These are phyloP conservation scores for Solanum chilense DNA, from an alignment of 257 asterid genomes.

Conservation along the genomic window DNA sequence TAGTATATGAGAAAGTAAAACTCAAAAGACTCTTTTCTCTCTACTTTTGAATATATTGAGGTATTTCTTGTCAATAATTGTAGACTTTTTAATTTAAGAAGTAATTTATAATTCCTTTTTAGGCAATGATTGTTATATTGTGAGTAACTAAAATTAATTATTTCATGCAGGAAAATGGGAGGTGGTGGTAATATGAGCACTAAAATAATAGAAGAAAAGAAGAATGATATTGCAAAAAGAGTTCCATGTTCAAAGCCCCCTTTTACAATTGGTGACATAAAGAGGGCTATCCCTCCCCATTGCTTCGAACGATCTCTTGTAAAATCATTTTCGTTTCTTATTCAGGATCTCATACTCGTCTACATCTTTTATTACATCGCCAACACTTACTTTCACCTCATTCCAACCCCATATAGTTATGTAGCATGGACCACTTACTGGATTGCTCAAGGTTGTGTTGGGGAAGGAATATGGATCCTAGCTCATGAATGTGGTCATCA, in stretches of 20 bases:
- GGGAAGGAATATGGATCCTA: neutral
- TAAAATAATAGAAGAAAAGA: too few species aligned
- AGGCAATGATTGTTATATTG: too few species aligned
- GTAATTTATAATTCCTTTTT: too few species aligned
- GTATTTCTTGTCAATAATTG: too few species aligned
- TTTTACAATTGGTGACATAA: neutral
- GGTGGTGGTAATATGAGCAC: too few species aligned
- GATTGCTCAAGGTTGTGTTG: conserved; percentile 8
- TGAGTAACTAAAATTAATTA: too few species aligned
- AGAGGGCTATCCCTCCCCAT: neutral
- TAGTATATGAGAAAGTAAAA: neutral
- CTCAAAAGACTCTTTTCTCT: neutral
- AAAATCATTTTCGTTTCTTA: neutral
- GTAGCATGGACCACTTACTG: neutral
- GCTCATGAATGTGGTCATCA: neutral
- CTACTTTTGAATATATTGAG: too few species aligned
- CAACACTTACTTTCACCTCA: neutral
- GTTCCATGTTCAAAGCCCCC: neutral
- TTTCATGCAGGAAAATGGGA: too few species aligned
- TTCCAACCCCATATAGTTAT: neutral
- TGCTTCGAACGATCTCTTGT: neutral
- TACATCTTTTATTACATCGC: neutral
- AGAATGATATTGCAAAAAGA: neutral
- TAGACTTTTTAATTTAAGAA: too few species aligned
- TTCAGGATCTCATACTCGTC: neutral